Base-by-base conservation (phyloP, 371 early-diverging fungal species). In the Phascolomyces articulosus region DNA sequence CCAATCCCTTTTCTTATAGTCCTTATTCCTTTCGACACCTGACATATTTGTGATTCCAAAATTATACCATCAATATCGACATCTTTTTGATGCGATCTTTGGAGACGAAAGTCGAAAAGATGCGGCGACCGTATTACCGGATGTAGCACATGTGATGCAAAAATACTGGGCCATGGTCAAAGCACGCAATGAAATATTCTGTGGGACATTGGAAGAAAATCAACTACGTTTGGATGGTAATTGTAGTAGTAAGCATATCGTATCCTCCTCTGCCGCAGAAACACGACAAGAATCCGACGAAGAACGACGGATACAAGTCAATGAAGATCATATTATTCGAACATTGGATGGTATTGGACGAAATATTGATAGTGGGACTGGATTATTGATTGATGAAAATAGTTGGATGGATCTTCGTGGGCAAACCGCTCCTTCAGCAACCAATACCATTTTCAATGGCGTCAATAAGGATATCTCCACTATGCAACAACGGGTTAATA, bases 11-110 rank as follows among this genome's bases (percentile, higher is more conserved):
- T 15, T 13, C 4, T 44, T 44, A 0, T 44, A 88, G 86, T 78
- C 85, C 3, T 64, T 87, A 27, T 87, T 89, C 57, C 65, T 87
- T 1, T 86, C 89, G 0, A 81, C 83, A 6, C 89, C 89, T 4
- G 89, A 89, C 34, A 83, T 86, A 78, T 89, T 89, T 81, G 86
- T 89, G 11, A 75, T 84, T 59, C 89, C 89, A 20, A 84, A 82
- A 27, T 53, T 80, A 23, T 80, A 78, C 55, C 75, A 78, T 66
- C 83, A 74, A 49, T 77, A 83, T 61, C 77, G 66, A 21, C 74
- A 62, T 56, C 64, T 70, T 49, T 78, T 71, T 59, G 79, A 72
- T 55, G 40, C 20, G 2, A 73, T 79, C 27, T 67, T 83, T 18
- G 75, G 73, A n/a, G 73, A 71, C 24, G 66, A 72, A 0, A 44